Percentiles rank a stretch among this genome's conserved stretches.
Evolutionary conservation across 2,329 filamentous ascomycete genomes (phyloP).

Genomic region (Verticillium isaacii): DNA sequence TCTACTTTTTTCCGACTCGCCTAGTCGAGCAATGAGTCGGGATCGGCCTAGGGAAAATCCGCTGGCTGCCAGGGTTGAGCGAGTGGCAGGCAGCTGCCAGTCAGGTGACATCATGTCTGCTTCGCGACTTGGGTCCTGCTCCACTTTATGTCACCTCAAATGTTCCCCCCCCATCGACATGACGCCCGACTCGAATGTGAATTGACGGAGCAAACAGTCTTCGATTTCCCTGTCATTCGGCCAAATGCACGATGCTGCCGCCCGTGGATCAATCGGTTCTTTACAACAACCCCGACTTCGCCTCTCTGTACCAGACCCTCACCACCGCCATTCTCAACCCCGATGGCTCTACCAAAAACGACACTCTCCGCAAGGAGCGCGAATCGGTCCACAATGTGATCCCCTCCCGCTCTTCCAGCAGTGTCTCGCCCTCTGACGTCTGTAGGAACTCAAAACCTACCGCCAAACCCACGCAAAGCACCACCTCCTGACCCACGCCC

Average conservation of each 20-base stretch:
- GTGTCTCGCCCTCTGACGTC: neutral
- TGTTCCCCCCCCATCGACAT: no score
- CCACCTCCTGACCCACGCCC: constrained; percentile 45
- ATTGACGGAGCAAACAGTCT: no score
- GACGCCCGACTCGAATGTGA: no score
- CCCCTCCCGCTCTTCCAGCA: neutral
- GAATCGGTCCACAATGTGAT: constrained; percentile 44
- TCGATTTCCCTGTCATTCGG: no score
- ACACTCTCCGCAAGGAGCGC: constrained; percentile 44
- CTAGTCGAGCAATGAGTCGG: neutral
- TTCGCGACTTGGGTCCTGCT: constrained; percentile 18
- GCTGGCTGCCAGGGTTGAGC: fast-evolving
- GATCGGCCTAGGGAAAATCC: constrained; percentile 2
- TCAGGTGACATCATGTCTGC: constrained; percentile 29
- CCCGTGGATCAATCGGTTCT: constrained; percentile 52
- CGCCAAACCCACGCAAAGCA: constrained; percentile 44
- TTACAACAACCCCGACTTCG: constrained; percentile 54
- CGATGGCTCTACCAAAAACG: constrained; percentile 53
- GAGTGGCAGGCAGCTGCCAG: constrained; percentile 4
- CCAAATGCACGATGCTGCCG: constrained; percentile 43
- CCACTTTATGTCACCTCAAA: neutral
- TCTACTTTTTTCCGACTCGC: constrained; percentile 5
- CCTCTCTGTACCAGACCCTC: constrained; percentile 51
- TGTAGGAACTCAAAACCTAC: constrained; percentile 43
- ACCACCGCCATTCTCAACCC: constrained; percentile 49